Percentiles rank a stretch among this genome's conserved stretches.
Conservation (phyloP, 306 rosid species). For the Medicago lupulina region DNA sequence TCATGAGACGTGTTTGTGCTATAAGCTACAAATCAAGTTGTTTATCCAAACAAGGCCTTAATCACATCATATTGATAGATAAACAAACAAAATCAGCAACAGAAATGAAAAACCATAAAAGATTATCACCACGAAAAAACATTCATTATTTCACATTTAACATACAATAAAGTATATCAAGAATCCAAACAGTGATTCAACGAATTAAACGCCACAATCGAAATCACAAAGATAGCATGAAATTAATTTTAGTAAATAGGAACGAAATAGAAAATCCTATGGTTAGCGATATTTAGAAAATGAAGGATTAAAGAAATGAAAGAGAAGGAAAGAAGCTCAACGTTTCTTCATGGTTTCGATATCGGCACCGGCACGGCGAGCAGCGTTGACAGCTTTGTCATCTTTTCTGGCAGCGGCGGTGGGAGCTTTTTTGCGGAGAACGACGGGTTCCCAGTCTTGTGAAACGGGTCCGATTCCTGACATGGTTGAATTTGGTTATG, state of each 20-base stretch:
- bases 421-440: constrained; percentile 84
- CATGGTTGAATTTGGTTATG: constrained; percentile 42
- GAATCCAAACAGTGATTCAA: not conserved
- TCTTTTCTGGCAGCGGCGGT: constrained; percentile 89
- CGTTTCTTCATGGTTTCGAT: constrained; percentile 82
- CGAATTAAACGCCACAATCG: not conserved
- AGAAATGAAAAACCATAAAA: constrained; percentile 13
- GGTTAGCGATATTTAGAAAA: constrained; percentile 13
- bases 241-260: too few relatives aligned
- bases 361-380: constrained; percentile 87
- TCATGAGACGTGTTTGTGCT: too few relatives aligned
- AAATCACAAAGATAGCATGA: not conserved
- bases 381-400: constrained; percentile 95
- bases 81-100: not conserved
- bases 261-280: constrained; percentile 1
- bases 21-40: too few relatives aligned
- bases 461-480: constrained; percentile 76
- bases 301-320: not conserved
- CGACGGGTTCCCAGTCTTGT: constrained; percentile 93
- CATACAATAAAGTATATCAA: too few relatives aligned
- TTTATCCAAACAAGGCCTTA: not conserved
- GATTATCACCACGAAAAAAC: not conserved
- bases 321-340: constrained; percentile 12
- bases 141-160: too few relatives aligned
- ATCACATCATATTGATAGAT: not conserved